Conservation (phyloP, 2,329 filamentous ascomycete species). For the Cladosporium sp. region DNA sequence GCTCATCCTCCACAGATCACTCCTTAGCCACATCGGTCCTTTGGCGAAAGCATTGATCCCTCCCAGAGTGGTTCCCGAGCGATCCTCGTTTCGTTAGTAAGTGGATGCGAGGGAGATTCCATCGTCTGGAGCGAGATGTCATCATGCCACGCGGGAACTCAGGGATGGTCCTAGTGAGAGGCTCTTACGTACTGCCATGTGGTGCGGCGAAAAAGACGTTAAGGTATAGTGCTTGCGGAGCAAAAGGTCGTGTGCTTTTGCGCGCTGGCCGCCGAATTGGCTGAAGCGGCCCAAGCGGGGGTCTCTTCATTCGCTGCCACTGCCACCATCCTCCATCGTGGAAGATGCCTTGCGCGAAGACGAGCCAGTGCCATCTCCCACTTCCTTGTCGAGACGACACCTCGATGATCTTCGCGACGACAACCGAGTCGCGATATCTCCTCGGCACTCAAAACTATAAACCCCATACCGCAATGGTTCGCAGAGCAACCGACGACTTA, state of each 20-base stretch:
- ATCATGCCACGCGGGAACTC: not conserved
- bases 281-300: not conserved
- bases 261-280: not conserved
- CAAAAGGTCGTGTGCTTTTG: not conserved
- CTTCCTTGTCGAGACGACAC: no score
- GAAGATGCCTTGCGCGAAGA: no score
- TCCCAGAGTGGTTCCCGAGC: not conserved
- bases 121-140: not conserved
- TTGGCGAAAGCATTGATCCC: not conserved
- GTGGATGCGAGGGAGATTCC: not conserved
- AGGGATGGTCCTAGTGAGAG: slow-evolving; percentile 1
- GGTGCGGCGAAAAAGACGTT: not conserved
- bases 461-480: no score
- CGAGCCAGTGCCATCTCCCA: no score
- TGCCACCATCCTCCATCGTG: no score
- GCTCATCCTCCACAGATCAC: not conserved
- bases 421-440: no score
- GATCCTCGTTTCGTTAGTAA: not conserved
- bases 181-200: slow-evolving; percentile 7
- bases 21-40: not conserved
- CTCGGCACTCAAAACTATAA: no score
- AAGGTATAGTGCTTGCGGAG: not conserved
- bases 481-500: no score
- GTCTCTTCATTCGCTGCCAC: no score
- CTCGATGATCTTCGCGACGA: no score